Evolutionary conservation across 164 flowering plant genomes (phyloP), one percentile per base, ranked within the genome.

Genomic region (Vitis riparia): DNA sequence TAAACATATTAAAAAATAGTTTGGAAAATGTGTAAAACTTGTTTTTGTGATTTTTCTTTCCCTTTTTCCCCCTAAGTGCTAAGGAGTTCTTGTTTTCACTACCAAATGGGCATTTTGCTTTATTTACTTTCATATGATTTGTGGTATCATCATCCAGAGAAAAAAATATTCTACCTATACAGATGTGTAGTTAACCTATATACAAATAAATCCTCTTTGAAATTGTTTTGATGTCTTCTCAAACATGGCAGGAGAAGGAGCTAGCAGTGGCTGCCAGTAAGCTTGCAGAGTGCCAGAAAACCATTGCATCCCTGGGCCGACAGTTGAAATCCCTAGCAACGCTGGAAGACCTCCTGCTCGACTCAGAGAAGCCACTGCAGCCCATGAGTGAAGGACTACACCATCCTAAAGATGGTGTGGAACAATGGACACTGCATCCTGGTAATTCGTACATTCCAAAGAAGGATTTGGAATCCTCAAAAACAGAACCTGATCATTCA

Each of bases 281-380:
- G 62, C 66, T 81, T 61, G 79, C 83, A 8, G 84, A 81, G 53
- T 83, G 86, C 76, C 86, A 83, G 69, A 78, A 79, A 59, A 83
- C 86, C 11, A 83, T 83, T 32, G 73, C 79, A 13, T 81, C 86
- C 47, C 73, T 83, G 8, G 78, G 79, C 7, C 62, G 23, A 60
- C 84, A 81, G 65, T 57, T 83, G 59, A 71, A 77, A 30, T 79
- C 82, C 29, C 84, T 83, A 15, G 82, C 78, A 19, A 69, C 78
- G 1, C 51, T 83, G 14, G 86, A 83, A 14, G 83, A 81, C 59
- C 63, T 79, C 70, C 52, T 83, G 62, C 14, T 76, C 8, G 86
- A 79, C 51, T 63, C 74, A 12, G 85, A 75, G 12, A 73, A 56
- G 47, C 63, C 67, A 14, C 49, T 19, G 56, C 76, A 76, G 14